Evolutionary conservation across 2,329 filamentous ascomycete genomes (phyloP), one percentile per base, ranked within the genome.

Genomic region (Arthrobotrys conoides): DNA sequence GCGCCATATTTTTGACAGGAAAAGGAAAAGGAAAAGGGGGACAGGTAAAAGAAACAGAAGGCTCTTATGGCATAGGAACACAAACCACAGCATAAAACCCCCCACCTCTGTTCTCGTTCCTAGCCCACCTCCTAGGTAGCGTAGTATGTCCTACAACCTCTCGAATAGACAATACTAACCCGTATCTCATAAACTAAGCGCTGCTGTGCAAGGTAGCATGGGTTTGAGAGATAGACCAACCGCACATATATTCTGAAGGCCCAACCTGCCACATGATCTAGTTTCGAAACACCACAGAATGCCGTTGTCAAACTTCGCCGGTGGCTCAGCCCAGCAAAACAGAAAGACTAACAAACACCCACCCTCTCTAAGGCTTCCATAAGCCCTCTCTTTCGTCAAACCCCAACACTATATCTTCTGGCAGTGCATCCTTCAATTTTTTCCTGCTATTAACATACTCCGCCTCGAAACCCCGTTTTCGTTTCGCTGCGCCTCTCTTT

Each of bases 401-500:
- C 22, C 73, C 73, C n/a, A 77, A 48, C 8, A 77, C 70, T 30
- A 66, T 46, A 48, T 71, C 67, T 24, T 71, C 71, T 12, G 61
- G 38, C 0, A 65, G 57, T 3, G 66, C 51, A 24, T 85, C 86
- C 68, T 86, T 86, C 77, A 87, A 87, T 87, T 87, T 88, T 70
- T 81, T 83, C 30, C 86, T 87, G 72, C 88, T 88, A 80, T 87
- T 87, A 73, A 87, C 85, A 69, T 88, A 88, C 80, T 87, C 87
- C 81, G 87, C 86, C 64, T 84, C 84, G 81, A 88, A 88, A 53
- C 84, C 84, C 71, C 87, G 85, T 18, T 83, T 86, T 46, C 86
- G 85, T 78, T 85, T 85, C 78, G 85, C 85, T 71, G 82, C 85
- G 16, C 85, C 82, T 57, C 82, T 80, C 55, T 80, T 82, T 81